Conservation (phyloP, 768 basidiomycete genomes). For the Clitopilus passeckerianus region DNA sequence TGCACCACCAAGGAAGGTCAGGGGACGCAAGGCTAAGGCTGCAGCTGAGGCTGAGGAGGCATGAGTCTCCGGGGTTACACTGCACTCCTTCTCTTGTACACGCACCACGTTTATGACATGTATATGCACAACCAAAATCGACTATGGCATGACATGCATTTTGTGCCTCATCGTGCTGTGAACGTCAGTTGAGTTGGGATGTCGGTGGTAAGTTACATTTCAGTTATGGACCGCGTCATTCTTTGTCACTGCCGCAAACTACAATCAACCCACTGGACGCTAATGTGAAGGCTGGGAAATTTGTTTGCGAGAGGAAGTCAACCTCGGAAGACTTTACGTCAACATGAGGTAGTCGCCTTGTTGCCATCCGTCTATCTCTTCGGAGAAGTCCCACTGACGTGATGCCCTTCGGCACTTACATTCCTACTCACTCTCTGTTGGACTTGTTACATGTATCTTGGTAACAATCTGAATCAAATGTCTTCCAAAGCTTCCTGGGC, state of each 20-base stretch:
- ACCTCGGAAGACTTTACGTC: neutral
- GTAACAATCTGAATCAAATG: too few species aligned
- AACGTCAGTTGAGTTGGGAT: neutral
- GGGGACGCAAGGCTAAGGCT: constrained; percentile 61
- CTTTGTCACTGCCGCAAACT: neutral
- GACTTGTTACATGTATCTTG: too few species aligned
- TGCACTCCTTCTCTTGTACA: neutral
- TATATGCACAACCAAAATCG: neutral
- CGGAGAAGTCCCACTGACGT: neutral
- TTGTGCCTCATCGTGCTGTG: neutral
- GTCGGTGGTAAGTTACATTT: neutral
- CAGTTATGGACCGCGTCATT: too few species aligned
- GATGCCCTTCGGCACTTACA: neutral
- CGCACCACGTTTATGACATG: neutral
- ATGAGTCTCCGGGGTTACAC: constrained; percentile 1
- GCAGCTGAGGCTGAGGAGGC: constrained; percentile 11
- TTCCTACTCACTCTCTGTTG: too few species aligned
- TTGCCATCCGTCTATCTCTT: neutral
- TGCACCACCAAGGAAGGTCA: constrained; percentile 59
- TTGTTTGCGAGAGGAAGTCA: neutral
- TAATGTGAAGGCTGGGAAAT: neutral
- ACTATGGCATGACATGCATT: neutral
- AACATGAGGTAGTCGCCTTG: neutral
- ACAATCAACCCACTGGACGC: neutral
- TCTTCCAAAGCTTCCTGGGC: neutral